Base-by-base conservation (phyloP, 805 yeast genomes). In the Candida tibetensis region DNA sequence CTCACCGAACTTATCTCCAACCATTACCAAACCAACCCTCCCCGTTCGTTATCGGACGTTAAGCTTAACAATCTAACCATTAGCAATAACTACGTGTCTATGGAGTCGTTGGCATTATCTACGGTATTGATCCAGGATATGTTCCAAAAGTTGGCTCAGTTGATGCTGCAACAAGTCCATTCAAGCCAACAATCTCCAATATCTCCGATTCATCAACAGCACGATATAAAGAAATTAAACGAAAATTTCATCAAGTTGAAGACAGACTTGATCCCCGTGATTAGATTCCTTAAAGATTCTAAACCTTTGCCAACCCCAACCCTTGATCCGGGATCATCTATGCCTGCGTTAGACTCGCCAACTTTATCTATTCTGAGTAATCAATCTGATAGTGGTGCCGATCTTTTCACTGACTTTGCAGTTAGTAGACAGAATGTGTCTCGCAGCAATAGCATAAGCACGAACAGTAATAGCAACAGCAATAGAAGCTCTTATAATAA, bases 281-380 rank as follows among this genome's bases (percentile, higher is more conserved):
- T 81, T 39, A 71, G 82, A 40, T 64, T 76, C 34, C 66, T 76
- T 32, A 83, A 83, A 50, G 89, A 83, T 56, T 61, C 76, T 45
- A 74, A 78, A 49, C 88, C 87, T 4, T 64, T 82, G 36, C 88
- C 88, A 0, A 77, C 83, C 0, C 88, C 85, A 5, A 73, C 77
- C 1, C 56, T 68, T 29, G 75, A 55, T 45, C 73, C 74, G 1
- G 71, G 72, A 1, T 50, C 58, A 9, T 40, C 47, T 4, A 30
- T 51, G 17, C 32, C 34, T 6, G 15, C 40, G 10, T 17, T 48
- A 17, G 57, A 53, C 28, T 59, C 64, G 38, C 70, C 69, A n/a
- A 57, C 66, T 0, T 48, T 46, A 22, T 53, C 64, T 3, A 32
- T 53, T 19, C 46, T 48, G 39, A 49, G 53, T 33, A 15, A 32